phyloP scores from a whole-genome alignment of 1,284 basidiomycete species.

The Laetiporus sulphureus region DNA sequence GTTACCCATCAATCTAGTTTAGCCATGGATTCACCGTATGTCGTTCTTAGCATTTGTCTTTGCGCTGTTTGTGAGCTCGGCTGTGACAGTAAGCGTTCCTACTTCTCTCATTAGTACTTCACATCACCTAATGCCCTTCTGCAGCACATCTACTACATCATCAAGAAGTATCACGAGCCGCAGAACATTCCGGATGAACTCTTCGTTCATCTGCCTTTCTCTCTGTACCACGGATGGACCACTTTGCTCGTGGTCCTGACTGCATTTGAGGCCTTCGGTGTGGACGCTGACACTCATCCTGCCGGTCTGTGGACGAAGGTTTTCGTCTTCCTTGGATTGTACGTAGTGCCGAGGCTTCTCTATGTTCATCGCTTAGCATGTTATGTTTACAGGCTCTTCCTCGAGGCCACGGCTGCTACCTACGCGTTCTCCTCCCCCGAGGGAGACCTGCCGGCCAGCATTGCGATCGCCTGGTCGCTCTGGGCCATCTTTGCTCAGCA shows the following conservation, averaged over 20 bases:
- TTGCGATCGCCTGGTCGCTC: constrained; percentile 79
- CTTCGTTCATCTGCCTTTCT: constrained; percentile 84
- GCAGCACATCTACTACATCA: constrained; percentile 84
- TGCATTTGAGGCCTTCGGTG: constrained; percentile 88
- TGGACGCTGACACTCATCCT: constrained; percentile 54
- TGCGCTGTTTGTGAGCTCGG: constrained; percentile 76
- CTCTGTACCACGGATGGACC: constrained; percentile 92
- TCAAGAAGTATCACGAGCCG: constrained; percentile 79
- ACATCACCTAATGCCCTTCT: constrained; percentile 15
- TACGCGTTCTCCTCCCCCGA: constrained; percentile 88
- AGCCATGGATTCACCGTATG: constrained; percentile 4
- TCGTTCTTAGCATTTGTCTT: constrained; percentile 88
- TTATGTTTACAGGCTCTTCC: constrained; percentile 63
- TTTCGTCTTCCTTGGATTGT: constrained; percentile 87
- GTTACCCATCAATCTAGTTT: constrained; percentile 9
- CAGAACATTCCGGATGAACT: constrained; percentile 67
- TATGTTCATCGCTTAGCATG: neutral
- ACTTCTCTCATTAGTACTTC: neutral
- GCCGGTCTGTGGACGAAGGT: constrained; percentile 90
- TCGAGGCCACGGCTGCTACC: constrained; percentile 86
- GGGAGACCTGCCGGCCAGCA: constrained; percentile 85
- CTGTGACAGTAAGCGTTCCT: constrained; percentile 55
- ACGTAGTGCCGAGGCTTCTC: constrained; percentile 16
- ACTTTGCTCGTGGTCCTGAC: constrained; percentile 87
- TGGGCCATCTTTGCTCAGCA: constrained; percentile 83